phyloP scores from a whole-genome alignment of 208 protist genomes.

The Herpetomonas tarakana region DNA sequence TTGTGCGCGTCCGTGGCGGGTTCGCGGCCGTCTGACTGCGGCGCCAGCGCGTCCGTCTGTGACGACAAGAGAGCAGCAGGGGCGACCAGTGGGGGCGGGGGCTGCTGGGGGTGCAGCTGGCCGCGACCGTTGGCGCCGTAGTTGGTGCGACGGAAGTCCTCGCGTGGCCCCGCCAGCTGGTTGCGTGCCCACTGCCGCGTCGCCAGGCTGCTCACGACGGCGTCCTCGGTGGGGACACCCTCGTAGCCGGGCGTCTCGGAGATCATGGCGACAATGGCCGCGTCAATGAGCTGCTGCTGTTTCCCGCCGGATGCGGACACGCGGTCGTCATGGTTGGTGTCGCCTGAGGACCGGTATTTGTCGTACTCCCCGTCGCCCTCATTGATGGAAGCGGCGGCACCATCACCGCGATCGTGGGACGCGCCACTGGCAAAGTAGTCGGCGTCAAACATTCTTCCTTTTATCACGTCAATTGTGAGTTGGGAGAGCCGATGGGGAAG shows the following conservation, averaged over 20 bases:
- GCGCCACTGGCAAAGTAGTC: background rate
- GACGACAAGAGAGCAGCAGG: no score
- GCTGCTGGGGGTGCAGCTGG: background rate
- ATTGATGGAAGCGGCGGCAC: background rate
- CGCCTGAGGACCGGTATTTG: background rate
- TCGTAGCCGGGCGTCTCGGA: background rate
- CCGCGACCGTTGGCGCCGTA: background rate
- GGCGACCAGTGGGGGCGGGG: no score
- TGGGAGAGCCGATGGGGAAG: no score
- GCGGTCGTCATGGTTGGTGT: background rate
- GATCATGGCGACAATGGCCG: no score
- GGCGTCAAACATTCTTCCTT: background rate
- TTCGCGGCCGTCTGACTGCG: no score
- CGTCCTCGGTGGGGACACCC: constrained; percentile 20
- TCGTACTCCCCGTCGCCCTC: background rate
- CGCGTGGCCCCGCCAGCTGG: constrained; percentile 28
- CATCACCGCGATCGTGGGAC: no score
- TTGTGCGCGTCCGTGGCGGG: no score
- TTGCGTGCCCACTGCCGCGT: constrained; percentile 21
- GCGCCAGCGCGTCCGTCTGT: no score
- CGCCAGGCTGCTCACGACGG: constrained; percentile 42
- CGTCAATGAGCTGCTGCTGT: no score
- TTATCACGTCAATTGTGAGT: no score
- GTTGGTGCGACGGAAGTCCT: constrained; percentile 8
- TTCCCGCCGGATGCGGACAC: background rate